Percentiles rank a stretch among this genome's conserved stretches.
These are phyloP conservation scores for Colletotrichum sojae DNA, from an alignment of 2,329 filamentous ascomycete genomes.

Conservation along the genomic window DNA sequence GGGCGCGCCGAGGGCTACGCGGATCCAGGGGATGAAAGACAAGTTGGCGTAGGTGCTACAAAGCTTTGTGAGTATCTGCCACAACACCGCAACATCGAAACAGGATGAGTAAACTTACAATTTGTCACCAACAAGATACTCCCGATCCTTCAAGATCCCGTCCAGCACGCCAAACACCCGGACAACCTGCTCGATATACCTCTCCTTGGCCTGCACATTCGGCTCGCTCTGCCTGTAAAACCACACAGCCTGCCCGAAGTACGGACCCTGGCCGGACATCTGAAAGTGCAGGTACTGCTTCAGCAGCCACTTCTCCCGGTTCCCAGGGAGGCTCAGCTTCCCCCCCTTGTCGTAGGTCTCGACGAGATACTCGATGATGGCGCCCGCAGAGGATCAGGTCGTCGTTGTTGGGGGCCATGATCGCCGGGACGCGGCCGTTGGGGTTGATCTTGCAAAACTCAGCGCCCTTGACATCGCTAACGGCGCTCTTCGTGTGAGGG, in stretches of 20 bases:
- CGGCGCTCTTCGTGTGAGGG: conserved; percentile 48
- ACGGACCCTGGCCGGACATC: conserved; percentile 59
- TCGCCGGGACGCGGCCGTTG: conserved; percentile 51
- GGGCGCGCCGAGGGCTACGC: conserved; percentile 26
- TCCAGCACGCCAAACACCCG: conserved; percentile 49
- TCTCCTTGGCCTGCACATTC: conserved; percentile 47
- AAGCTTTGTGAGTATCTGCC: no score
- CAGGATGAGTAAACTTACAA: conserved; percentile 48
- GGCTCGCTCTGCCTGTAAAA: conserved; percentile 50
- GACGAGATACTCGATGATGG: conserved; percentile 49
- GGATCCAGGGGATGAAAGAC: conserved; percentile 50
- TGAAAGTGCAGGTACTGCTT: conserved; percentile 57
- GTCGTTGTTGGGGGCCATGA: conserved; percentile 51
- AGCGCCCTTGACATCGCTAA: conserved; percentile 45
- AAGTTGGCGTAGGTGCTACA: conserved; percentile 48
- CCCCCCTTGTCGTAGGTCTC: conserved; percentile 48
- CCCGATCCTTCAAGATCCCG: conserved; percentile 49
- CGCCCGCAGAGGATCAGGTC: conserved; percentile 47
- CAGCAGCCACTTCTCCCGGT: conserved; percentile 32
- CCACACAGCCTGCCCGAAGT: conserved; percentile 57
- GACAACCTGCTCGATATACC: conserved; percentile 48
- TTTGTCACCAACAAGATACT: conserved; percentile 52
- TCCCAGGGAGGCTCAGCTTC: conserved; percentile 28
- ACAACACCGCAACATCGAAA: no score
- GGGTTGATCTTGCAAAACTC: conserved; percentile 49